These are phyloP conservation scores for Beauveria sp. DNA, from an alignment of 2,329 filamentous ascomycete genomes.

Conservation along the genomic window DNA sequence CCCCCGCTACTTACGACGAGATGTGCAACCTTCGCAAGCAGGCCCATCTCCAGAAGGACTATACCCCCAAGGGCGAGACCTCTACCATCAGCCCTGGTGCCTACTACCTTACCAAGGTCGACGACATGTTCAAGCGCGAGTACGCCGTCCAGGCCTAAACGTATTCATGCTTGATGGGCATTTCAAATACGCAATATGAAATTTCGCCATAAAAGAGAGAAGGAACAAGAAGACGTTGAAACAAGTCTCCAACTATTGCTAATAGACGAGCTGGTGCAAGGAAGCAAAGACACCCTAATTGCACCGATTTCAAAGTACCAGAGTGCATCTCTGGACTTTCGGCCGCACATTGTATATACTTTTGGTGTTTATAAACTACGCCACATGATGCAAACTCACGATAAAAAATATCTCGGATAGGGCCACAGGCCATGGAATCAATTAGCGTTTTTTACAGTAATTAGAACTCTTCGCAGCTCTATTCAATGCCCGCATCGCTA, in stretches of 20 bases:
- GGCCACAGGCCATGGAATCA: constrained; percentile 2
- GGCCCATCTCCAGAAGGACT: constrained; percentile 76
- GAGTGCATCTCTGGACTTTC: not conserved
- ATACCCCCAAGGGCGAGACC: constrained; percentile 55
- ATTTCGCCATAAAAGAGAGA: not conserved
- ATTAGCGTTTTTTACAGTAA: not conserved
- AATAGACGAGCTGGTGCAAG: constrained; percentile 5
- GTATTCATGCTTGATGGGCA: not conserved
- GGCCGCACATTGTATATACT: constrained; percentile 6
- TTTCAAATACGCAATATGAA: constrained; percentile 6
- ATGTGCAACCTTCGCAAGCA: constrained; percentile 77
- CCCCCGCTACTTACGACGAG: constrained; percentile 71
- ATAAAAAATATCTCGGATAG: not conserved
- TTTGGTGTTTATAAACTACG: not conserved
- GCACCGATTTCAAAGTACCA: not conserved
- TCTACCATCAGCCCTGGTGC: constrained; percentile 59
- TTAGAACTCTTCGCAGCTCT: not conserved
- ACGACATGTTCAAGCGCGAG: constrained; percentile 78
- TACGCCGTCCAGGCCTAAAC: constrained; percentile 67
- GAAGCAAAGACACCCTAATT: not conserved
- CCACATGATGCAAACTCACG: not conserved
- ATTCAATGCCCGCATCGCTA: not conserved
- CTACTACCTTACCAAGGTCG: constrained; percentile 74
- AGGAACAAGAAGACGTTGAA: not conserved
- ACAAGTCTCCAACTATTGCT: not conserved